phyloP scores from a whole-genome alignment of 176 grass and related monocot genomes.

The Eragrostis nindensis region DNA sequence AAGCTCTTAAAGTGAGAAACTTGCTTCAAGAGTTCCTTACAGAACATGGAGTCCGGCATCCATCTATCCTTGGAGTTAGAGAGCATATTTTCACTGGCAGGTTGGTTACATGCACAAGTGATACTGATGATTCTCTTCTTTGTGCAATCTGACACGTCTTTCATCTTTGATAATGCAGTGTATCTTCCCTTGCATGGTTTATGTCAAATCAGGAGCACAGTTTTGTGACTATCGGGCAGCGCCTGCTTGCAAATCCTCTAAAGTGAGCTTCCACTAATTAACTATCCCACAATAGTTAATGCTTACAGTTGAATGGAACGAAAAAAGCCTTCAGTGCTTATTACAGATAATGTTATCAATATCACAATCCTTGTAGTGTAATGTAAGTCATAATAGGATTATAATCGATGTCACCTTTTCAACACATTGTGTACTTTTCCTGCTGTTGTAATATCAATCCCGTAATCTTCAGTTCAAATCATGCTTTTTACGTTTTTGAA shows the following conservation, averaged over 20 bases:
- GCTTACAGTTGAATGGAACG: background rate
- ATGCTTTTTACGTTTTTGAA: conserved; percentile 2
- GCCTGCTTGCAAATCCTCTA: conserved; percentile 83
- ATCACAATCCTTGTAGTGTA: background rate
- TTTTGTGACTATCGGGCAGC: conserved; percentile 97
- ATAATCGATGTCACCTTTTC: background rate
- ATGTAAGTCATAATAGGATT: conserved; percentile 2
- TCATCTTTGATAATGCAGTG: conserved; percentile 58
- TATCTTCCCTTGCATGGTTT: conserved; percentile 98
- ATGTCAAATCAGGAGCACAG: conserved; percentile 98
- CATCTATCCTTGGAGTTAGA: conserved; percentile 95
- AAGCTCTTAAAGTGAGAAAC: conserved; percentile 99
- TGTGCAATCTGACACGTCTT: conserved; percentile 38
- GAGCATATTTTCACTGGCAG: conserved; percentile 99
- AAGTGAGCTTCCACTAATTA: conserved; percentile 52
- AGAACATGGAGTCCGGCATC: conserved; percentile 62
- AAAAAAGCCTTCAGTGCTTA: background rate
- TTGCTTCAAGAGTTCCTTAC: conserved; percentile 91
- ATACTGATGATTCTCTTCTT: conserved; percentile 34
- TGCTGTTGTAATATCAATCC: conserved; percentile 13
- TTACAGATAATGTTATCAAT: conserved; percentile 11
- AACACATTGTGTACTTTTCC: conserved; percentile 17
- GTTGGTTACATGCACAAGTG: conserved; percentile 44
- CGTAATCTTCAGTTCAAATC: background rate
- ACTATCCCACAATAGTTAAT: conserved; percentile 8